Percentiles rank a stretch among this genome's conserved stretches.
phyloP scores from a whole-genome alignment of 1,284 basidiomycete species.

The Tylopilus sp. region DNA sequence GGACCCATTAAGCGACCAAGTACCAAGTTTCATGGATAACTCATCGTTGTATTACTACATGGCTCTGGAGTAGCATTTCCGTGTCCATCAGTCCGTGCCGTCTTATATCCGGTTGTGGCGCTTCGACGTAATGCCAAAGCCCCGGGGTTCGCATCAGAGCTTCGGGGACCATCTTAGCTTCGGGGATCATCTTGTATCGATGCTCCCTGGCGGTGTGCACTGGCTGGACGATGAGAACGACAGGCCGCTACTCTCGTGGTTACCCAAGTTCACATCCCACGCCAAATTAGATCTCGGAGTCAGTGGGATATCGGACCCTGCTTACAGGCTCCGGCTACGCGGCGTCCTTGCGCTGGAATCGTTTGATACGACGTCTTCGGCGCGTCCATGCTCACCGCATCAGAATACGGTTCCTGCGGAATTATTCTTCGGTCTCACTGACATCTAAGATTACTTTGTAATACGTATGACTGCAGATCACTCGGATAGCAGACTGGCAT shows the following conservation, averaged over 20 bases:
- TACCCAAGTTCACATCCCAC: conserved; percentile 1
- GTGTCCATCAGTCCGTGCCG: background rate
- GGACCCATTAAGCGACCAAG: background rate
- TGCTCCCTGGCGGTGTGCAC: background rate
- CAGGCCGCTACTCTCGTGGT: background rate
- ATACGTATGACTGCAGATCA: conserved; percentile 6
- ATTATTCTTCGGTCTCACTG: background rate
- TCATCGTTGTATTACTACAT: background rate
- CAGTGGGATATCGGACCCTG: conserved; percentile 8
- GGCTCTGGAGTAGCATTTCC: background rate
- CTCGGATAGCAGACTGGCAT: background rate
- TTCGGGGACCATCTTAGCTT: background rate
- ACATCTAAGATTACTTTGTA: conserved; percentile 7
- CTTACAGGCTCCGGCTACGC: background rate
- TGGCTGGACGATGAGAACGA: background rate
- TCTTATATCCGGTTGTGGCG: background rate
- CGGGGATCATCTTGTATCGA: no score
- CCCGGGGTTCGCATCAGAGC: no score
- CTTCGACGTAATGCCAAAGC: background rate
- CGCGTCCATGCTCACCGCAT: background rate
- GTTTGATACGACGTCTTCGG: conserved; percentile 23
- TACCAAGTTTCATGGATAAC: background rate
- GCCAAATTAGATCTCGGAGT: background rate
- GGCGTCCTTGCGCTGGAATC: background rate
- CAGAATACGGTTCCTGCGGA: background rate